Percentiles rank a stretch among this genome's conserved stretches.
Evolutionary conservation across 768 basidiomycete species (phyloP).

Genomic region (Pholiota microspora): DNA sequence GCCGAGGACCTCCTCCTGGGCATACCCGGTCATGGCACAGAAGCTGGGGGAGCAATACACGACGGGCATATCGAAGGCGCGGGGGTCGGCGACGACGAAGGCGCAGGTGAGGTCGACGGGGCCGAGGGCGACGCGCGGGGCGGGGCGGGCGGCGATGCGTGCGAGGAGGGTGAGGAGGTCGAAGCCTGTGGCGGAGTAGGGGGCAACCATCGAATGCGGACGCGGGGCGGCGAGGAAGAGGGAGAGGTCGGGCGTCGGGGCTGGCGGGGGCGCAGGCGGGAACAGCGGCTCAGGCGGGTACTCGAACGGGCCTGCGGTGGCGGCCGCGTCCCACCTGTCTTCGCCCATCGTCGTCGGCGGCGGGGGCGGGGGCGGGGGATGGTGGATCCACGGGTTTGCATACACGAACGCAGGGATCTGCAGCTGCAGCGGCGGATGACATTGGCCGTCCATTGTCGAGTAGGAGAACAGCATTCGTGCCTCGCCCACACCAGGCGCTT

Average conservation of each 20-base stretch:
- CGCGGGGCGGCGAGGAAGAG: slow-evolving; percentile 9
- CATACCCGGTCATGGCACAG: slow-evolving; percentile 71
- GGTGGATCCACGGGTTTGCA: no score
- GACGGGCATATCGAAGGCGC: slow-evolving; percentile 80
- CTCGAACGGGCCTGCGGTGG: slow-evolving; percentile 23
- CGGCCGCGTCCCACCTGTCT: no score
- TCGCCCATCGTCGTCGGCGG: no score
- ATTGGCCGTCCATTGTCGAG: no score
- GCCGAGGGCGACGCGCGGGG: slow-evolving; percentile 77
- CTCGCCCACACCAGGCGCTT: no score
- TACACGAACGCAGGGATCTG: no score
- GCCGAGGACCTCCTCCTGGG: slow-evolving; percentile 75
- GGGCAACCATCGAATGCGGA: slow-evolving; percentile 32
- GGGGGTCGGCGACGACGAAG: slow-evolving; percentile 88
- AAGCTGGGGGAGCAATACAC: slow-evolving; percentile 91
- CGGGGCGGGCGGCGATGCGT: slow-evolving; percentile 69
- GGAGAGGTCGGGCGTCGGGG: slow-evolving; percentile 10
- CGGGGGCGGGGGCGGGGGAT: slow-evolving; percentile 27
- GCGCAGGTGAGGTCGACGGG: slow-evolving; percentile 91
- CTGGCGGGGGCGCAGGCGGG: neutral
- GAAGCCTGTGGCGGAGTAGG: slow-evolving; percentile 90
- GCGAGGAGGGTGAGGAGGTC: slow-evolving; percentile 83
- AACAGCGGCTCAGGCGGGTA: slow-evolving; percentile 12
- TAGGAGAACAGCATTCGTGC: no score
- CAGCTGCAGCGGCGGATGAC: no score